phyloP scores from a whole-genome alignment of 208 protist species.

The Wallacemonas sp. region DNA sequence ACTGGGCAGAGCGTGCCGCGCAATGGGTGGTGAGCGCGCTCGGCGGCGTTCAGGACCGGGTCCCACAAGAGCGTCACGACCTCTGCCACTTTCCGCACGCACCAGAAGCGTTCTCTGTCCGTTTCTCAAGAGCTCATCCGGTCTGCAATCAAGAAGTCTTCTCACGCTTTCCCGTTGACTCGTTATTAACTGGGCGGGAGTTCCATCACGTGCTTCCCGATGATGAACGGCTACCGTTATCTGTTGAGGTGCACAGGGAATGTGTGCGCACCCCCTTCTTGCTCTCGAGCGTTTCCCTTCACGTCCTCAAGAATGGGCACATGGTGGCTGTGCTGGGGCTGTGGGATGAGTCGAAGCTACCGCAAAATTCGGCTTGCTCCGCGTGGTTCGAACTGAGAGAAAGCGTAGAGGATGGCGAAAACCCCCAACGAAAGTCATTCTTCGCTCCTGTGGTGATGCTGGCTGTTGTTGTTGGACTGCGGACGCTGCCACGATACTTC shows the following conservation, averaged over 20 bases:
- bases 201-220: neutral
- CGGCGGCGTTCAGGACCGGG: neutral
- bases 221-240: slow-evolving; percentile 9
- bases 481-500: slow-evolving; percentile 33
- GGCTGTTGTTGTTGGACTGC: slow-evolving; percentile 27
- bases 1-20: neutral
- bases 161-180: neutral
- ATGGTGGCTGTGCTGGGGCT: slow-evolving; percentile 22
- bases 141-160: neutral
- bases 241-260: slow-evolving; percentile 6
- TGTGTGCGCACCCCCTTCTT: slow-evolving; percentile 24
- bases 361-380: slow-evolving; percentile 8
- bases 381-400: slow-evolving; percentile 30
- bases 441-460: slow-evolving; percentile 28
- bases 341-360: neutral
- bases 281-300: slow-evolving; percentile 18
- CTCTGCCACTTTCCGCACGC: neutral
- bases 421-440: neutral
- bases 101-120: neutral
- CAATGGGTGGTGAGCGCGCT: neutral
- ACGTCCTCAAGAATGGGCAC: slow-evolving; percentile 4
- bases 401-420: neutral
- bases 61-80: neutral
- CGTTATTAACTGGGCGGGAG: neutral
- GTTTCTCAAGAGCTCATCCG: neutral